Percentiles rank a stretch among this genome's conserved stretches.
phyloP scores from a whole-genome alignment of 805 yeast genomes.

The Schwanniomyces pseudopolymorphus region DNA sequence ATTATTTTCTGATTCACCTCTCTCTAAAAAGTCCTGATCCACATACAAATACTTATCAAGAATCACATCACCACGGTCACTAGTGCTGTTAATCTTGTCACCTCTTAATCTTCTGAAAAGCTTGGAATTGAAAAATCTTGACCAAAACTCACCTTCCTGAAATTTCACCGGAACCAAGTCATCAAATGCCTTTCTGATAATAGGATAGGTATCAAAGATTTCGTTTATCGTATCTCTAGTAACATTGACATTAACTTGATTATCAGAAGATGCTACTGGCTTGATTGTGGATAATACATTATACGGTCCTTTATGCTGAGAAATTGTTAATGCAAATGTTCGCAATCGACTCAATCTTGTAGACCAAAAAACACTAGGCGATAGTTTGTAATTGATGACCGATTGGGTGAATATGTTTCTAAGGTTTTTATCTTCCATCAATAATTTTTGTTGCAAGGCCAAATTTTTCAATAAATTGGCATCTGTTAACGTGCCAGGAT shows the following conservation, averaged over 20 bases:
- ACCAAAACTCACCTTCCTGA: constrained; percentile 93
- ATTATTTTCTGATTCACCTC: constrained; percentile 41
- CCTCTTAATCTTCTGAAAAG: constrained; percentile 86
- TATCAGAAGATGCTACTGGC: constrained; percentile 90
- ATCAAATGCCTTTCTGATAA: constrained; percentile 82
- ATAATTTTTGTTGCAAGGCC: constrained; percentile 73
- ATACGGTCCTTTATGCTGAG: constrained; percentile 90
- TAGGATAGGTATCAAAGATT: constrained; percentile 89
- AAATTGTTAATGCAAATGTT: constrained; percentile 79
- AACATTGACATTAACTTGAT: constrained; percentile 88
- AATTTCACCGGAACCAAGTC: constrained; percentile 84
- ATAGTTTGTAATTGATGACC: constrained; percentile 73
- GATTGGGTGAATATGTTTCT: constrained; percentile 83
- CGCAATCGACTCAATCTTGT: constrained; percentile 76
- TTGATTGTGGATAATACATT: constrained; percentile 91
- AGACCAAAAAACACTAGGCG: constrained; percentile 85
- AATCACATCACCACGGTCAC: constrained; percentile 79
- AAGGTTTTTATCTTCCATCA: constrained; percentile 66
- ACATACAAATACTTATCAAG: constrained; percentile 79
- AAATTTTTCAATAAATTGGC: constrained; percentile 63
- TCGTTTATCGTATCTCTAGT: constrained; percentile 88
- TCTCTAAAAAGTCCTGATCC: constrained; percentile 55
- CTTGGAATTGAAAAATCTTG: constrained; percentile 88
- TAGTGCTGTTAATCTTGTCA: constrained; percentile 66
- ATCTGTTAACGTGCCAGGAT: constrained; percentile 32